Base-by-base conservation (phyloP, 441 rosid species). In the Adansonia grandidieri region DNA sequence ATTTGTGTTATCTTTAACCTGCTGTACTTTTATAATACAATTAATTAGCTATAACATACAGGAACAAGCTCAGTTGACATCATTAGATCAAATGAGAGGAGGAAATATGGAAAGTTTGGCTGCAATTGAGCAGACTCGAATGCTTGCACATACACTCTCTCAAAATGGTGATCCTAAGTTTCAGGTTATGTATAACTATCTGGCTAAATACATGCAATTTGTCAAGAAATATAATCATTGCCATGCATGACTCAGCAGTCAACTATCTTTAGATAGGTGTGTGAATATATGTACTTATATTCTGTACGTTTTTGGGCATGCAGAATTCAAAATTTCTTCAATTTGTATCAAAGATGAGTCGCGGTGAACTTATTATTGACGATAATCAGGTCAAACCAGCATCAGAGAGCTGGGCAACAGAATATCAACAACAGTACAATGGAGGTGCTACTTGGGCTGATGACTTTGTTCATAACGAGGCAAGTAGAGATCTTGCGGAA, bases 291-390 rank as follows among this genome's bases (percentile, higher is more conserved):
- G 20, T 54, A 64, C 69, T 40, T 73, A 69, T 74, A 22, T 71
- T 47, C 57, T 70, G 14, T 24, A 15, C 24, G 11, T 71, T 51
- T 83, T 81, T 63, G 71, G 74, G 50, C 57, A 62, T 88, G 87
- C 93, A 96, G 99, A 96, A 96, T 88, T 96, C 99, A 64, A 94
- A 89, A 85, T 96, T 96, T 88, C 98, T 94, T 81, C 99, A 96
- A 72, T 96, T 96, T 86, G 91, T 96, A 81, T 96, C 99, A 15
- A 94, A 96, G 87, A 96, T 96, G 99, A 96, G 99, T 84, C 98
- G 97, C 0, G 99, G 99, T 72, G 98, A 96, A 86, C 98, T 96
- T 81, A 92, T 96, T 71, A 86, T 96, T 58, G 94, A 94, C 80
- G 98, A 96, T 80, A 94, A 94, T 85, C 92, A 92, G 89, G 93